Evolutionary conservation across 805 yeast genomes (phyloP).

Genomic region (Metschnikowia lunata): DNA sequence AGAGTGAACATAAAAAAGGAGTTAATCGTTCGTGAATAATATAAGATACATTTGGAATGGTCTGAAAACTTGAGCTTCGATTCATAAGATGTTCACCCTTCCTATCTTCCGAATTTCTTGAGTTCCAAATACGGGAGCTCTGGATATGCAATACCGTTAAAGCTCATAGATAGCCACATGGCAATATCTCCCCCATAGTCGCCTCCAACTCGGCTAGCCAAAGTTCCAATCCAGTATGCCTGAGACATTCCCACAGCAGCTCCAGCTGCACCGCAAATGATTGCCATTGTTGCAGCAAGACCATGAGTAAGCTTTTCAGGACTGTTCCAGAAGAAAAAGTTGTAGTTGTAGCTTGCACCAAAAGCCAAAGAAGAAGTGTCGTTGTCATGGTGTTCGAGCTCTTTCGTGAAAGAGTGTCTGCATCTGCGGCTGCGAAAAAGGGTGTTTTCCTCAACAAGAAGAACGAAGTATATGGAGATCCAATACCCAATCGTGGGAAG

Average conservation of each 20-base stretch:
- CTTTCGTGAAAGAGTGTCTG: slow-evolving; percentile 6
- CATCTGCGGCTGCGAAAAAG: slow-evolving; percentile 6
- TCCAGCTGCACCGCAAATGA: slow-evolving; percentile 17
- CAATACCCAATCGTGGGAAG: slow-evolving; percentile 18
- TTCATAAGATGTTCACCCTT: too few relatives aligned
- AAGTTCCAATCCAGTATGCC: slow-evolving; percentile 18
- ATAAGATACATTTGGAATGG: too few relatives aligned
- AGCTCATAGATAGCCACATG: slow-evolving; percentile 20
- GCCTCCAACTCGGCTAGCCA: slow-evolving; percentile 14
- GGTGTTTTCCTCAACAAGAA: slow-evolving; percentile 15
- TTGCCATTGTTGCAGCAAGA: slow-evolving; percentile 13
- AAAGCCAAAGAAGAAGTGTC: slow-evolving; percentile 3
- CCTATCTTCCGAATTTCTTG: slow-evolving; percentile 17
- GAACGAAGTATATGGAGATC: slow-evolving; percentile 14
- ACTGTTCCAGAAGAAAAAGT: slow-evolving; percentile 30
- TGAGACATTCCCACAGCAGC: slow-evolving; percentile 23
- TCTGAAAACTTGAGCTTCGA: too few relatives aligned
- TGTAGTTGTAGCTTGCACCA: slow-evolving; percentile 15
- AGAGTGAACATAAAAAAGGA: too few relatives aligned
- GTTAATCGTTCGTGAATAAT: too few relatives aligned
- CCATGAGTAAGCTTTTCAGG: slow-evolving; percentile 22
- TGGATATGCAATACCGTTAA: slow-evolving; percentile 17
- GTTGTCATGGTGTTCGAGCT: slow-evolving; percentile 7
- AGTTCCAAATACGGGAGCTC: slow-evolving; percentile 15
- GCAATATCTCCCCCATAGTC: slow-evolving; percentile 20